Conservation (phyloP, 352 stramenopile species). For the Globisporangium yorkense region DNA sequence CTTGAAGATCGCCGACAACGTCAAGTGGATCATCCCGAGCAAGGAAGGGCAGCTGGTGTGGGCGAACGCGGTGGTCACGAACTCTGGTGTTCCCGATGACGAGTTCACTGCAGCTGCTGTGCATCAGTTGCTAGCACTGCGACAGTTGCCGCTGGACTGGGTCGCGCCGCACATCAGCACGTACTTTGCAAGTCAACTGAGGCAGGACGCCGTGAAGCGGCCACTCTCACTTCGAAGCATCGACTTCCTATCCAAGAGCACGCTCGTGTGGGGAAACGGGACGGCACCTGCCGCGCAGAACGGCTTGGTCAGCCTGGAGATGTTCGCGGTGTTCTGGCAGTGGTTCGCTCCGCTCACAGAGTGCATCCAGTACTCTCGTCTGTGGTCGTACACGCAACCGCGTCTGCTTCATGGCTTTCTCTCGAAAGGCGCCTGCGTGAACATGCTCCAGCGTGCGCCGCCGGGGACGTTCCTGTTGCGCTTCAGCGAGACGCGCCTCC, state of each 20-base stretch:
- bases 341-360: conserved; percentile 71
- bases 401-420: conserved; percentile 76
- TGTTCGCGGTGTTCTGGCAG: conserved; percentile 69
- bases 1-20: conserved; percentile 45
- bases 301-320: conserved; percentile 46
- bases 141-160: conserved; percentile 49
- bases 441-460: conserved; percentile 63
- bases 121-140: conserved; percentile 32
- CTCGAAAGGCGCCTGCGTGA: conserved; percentile 72
- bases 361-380: conserved; percentile 46
- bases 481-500: conserved; percentile 67
- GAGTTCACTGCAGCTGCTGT: conserved; percentile 23
- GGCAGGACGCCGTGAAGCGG: conserved; percentile 53
- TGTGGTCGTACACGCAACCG: conserved; percentile 74
- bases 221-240: conserved; percentile 69
- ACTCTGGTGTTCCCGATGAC: conserved; percentile 15
- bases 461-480: conserved; percentile 73
- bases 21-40: conserved; percentile 32
- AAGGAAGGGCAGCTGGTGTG: conserved; percentile 56
- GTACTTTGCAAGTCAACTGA: conserved; percentile 77
- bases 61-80: conserved; percentile 57
- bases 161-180: conserved; percentile 60
- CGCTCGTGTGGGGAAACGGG: conserved; percentile 52
- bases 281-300: conserved; percentile 29
- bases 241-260: conserved; percentile 71